phyloP scores from a whole-genome alignment of 2,329 filamentous ascomycete species.

The Trichoderma simmonsii region DNA sequence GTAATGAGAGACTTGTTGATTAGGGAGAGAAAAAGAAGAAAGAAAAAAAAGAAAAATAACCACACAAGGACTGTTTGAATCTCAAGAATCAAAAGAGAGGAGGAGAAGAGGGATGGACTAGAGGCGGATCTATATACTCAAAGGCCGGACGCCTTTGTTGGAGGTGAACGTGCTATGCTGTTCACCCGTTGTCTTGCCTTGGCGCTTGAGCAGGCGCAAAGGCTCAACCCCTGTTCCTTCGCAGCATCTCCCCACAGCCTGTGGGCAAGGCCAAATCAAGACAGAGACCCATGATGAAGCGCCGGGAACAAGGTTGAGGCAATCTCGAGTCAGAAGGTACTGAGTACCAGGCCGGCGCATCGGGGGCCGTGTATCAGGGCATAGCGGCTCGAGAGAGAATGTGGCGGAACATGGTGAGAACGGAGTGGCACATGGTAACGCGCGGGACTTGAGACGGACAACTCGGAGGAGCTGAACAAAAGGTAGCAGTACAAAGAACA shows the following conservation, averaged over 20 bases:
- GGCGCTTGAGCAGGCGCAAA: constrained; percentile 12
- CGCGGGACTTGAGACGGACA: background rate
- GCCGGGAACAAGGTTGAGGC: constrained; percentile 8
- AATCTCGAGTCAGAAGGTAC: background rate
- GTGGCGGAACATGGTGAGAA: background rate
- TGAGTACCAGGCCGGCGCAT: background rate
- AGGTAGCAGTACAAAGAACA: background rate
- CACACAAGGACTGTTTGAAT: constrained; percentile 13
- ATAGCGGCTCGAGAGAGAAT: background rate
- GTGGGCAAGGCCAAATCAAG: constrained; percentile 5
- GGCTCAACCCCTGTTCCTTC: background rate
- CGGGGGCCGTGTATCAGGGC: background rate
- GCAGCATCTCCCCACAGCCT: background rate
- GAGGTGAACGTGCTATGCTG: background rate
- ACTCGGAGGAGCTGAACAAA: background rate
- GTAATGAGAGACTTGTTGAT: constrained; percentile 21
- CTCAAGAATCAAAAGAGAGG: background rate
- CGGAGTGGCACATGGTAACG: background rate
- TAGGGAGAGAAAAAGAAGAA: background rate
- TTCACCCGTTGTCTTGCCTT: background rate
- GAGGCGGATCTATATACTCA: constrained; percentile 30
- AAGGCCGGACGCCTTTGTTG: background rate
- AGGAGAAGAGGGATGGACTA: background rate
- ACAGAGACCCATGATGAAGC: constrained; percentile 10
- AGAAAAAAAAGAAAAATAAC: background rate